Percentiles rank a stretch among this genome's conserved stretches.
Conservation (phyloP, 2,329 filamentous ascomycete species). For the Diaporthe sp. region DNA sequence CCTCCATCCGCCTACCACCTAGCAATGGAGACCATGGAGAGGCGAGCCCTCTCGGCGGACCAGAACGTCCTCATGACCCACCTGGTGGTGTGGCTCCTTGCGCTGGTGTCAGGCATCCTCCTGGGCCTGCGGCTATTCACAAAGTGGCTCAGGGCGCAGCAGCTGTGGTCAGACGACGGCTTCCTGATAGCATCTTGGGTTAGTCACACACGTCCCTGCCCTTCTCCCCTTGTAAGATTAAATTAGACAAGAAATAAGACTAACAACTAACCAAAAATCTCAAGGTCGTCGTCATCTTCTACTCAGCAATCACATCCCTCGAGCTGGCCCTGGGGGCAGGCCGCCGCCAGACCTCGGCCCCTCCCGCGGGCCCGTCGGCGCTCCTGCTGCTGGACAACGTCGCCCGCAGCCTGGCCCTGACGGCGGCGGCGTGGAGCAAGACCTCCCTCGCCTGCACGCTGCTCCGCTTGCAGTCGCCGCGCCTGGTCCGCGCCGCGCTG, state of each 20-base stretch:
- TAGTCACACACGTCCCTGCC: not conserved
- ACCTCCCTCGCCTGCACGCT: slow-evolving; percentile 30
- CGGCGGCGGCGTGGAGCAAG: slow-evolving; percentile 32
- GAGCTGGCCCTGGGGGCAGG: slow-evolving; percentile 36
- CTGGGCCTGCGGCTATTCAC: slow-evolving; percentile 31
- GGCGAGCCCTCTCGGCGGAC: slow-evolving; percentile 15
- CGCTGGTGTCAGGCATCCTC: slow-evolving; percentile 26
- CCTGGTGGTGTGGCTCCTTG: slow-evolving; percentile 33
- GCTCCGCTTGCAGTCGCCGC: slow-evolving; percentile 15
- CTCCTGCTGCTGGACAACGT: slow-evolving; percentile 36
- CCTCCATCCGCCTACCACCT: not conserved
- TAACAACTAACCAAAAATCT: not conserved
- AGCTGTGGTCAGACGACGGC: slow-evolving; percentile 31
- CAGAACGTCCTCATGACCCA: slow-evolving; percentile 34
- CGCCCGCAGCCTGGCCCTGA: slow-evolving; percentile 30
- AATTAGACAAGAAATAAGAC: not conserved
- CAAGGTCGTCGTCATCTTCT: slow-evolving; percentile 35
- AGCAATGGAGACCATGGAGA: not conserved
- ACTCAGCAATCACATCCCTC: slow-evolving; percentile 30
- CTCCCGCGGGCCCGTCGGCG: not conserved
- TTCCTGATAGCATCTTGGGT: slow-evolving; percentile 36
- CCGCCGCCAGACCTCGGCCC: not conserved
- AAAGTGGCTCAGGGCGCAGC: slow-evolving; percentile 26
- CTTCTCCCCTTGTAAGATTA: too few relatives aligned
- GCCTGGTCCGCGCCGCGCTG: slow-evolving; percentile 11